These are phyloP conservation scores for Urostyla sp. DNA, from an alignment of 73 alveolate species.

Conservation along the genomic window DNA sequence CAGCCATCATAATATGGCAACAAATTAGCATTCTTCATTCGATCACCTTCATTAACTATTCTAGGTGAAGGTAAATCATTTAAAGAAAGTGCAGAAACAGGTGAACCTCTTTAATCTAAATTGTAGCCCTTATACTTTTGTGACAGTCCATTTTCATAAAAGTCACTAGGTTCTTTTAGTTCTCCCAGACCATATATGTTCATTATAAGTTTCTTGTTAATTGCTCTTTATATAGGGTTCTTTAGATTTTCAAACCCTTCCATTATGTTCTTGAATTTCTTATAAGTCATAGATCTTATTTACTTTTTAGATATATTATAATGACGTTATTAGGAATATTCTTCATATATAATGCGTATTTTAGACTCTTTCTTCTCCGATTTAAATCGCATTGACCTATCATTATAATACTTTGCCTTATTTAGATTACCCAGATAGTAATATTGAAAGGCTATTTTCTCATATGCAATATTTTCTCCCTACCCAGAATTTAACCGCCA, in stretches of 20 bases:
- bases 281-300: background rate
- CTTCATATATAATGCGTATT: conserved; percentile 13
- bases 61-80: conserved; percentile 57
- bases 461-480: conserved; percentile 77
- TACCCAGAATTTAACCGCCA: conserved; percentile 66
- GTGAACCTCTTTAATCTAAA: conserved; percentile 45
- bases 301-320: background rate
- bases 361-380: conserved; percentile 60
- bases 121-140: background rate
- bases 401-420: conserved; percentile 76
- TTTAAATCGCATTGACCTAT: conserved; percentile 73
- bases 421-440: conserved; percentile 75
- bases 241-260: background rate
- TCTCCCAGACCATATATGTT: background rate
- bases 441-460: conserved; percentile 74
- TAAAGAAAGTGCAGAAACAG: conserved; percentile 18
- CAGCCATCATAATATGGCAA: conserved; percentile 42
- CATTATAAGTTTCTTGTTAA: background rate
- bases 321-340: background rate
- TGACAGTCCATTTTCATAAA: conserved; percentile 12
- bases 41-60: conserved; percentile 1
- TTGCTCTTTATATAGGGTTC: background rate
- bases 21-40: conserved; percentile 47
- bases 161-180: background rate
- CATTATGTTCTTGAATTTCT: conserved; percentile 19